Evolutionary conservation across 2,329 filamentous ascomycete species (phyloP), one percentile per base, ranked within the genome.

Genomic region (Emmonsiellopsis sp.): DNA sequence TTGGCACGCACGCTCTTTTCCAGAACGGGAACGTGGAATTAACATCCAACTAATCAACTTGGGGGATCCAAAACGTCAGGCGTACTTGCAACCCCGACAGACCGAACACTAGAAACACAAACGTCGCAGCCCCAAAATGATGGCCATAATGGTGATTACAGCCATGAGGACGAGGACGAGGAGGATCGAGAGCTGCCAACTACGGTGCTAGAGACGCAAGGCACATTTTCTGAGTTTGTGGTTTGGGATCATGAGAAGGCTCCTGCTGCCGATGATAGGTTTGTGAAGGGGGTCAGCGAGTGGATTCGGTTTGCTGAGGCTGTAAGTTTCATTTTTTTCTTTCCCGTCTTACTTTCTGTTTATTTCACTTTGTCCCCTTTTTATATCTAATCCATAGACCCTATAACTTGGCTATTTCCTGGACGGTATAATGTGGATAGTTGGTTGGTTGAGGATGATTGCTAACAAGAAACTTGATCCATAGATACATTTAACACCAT

Each of bases 231-330:
- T 6, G 77, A 86, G 52, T 67, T 95, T 49, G 71, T 88, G 2
- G 77, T 95, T n/a, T 97, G 91, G 91, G 84, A 81, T 0, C 90
- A 95, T 67, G 90, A 93, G 60, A 69, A 72, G 1, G 61, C 81
- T 49, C 83, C 83, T 5, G 82, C 85, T 55, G 75, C 76, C 0
- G 75, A 75, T 32, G 88, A 95, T 69, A 74, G 79, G 1, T 93
- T 89, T 65, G 74, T 88, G 4, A 85, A 86, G 65, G 83, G 85
- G 0, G 73, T 95, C 43, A 79, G 85, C 59, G 90, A 95, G 68
- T 95, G 90, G 89, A 75, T 94, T 54, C 74, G 76, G 9, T 81
- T 91, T 66, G 81, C 89, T 9, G 81, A 85, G 58, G 77, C 79
- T 66, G 85, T 89, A 68, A 62, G 78, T 68, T 55, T 47, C 17